Evolutionary conservation across 2,329 filamentous ascomycete species (phyloP), one percentile per base, ranked within the genome.

Genomic region (Monosporascus sp.): DNA sequence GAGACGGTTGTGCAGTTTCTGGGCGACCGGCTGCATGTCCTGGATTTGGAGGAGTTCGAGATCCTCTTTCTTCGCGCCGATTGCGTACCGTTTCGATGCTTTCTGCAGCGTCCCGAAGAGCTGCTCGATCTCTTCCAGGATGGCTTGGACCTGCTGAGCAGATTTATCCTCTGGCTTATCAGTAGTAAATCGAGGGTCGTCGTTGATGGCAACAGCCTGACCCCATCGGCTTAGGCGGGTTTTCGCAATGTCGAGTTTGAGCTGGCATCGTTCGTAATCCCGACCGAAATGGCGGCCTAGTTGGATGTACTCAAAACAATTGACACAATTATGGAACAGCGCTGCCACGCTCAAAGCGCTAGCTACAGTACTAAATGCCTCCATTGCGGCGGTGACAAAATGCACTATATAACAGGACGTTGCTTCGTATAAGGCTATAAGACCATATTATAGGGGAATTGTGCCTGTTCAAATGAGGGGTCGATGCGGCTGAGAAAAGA

Each of bases 281-380:
- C 49, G 38, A 0, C 63, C 68, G 45, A 73, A 72, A 37, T 63
- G 57, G 1, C 59, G 62, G 20, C 69, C 69, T 1, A 74, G 60
- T 47, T 76, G 69, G 47, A 76, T 55, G 55, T 72, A 72, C 20
- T 70, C 65, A 54, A 77, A 76, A 53, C 67, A 72, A 37, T 69
- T 64, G 40, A 76, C 63, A 45, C 68, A 72, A 52, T 64, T 64
- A 44, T 68, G 71, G 46, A 76, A 74, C 14, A 70, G 53, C 2
- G 61, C 55, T 20, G 69, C 70, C 2, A 75, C 53, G 41, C 69
- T 67, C 7, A 71, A 55, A 0, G 64, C 69, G n/a, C 69, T 60
- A 19, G 66, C 50, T 14, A 65, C 56, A 3, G 51, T 48, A 19
- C 61, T 53, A 45, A 68, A 67, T 4, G 51, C 9, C 44, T 65